Evolutionary conservation across 2,329 filamentous ascomycete genomes (phyloP).

Genomic region (Whalleya microplaca): DNA sequence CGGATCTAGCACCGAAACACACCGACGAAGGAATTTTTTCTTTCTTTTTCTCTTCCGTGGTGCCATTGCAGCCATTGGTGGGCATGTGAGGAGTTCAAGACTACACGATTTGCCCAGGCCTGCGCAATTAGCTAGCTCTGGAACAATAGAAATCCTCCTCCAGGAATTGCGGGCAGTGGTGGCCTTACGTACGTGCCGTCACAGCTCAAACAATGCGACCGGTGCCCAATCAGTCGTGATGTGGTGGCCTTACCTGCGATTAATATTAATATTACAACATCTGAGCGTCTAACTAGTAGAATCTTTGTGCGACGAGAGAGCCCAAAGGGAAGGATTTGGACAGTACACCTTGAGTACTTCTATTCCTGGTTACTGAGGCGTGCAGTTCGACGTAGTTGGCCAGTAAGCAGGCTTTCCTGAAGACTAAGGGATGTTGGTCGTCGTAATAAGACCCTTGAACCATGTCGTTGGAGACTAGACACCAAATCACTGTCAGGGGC

Average conservation of each 20-base stretch:
- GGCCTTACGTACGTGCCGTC: background rate
- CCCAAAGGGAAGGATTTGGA: background rate
- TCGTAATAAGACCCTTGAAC: slow-evolving; percentile 44
- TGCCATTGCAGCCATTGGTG: slow-evolving; percentile 17
- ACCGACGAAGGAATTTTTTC: slow-evolving; percentile 17
- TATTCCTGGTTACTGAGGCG: slow-evolving; percentile 6
- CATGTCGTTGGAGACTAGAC: slow-evolving; percentile 41
- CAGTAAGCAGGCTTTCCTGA: slow-evolving; percentile 21
- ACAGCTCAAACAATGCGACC: background rate
- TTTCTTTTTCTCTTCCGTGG: slow-evolving; percentile 3
- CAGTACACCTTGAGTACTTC: slow-evolving; percentile 10
- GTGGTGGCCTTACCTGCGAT: slow-evolving; percentile 16
- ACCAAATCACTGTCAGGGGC: slow-evolving; percentile 21
- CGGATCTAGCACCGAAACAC: slow-evolving; percentile 29
- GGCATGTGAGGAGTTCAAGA: slow-evolving; percentile 12
- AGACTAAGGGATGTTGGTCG: slow-evolving; percentile 30
- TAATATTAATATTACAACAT: slow-evolving; percentile 1
- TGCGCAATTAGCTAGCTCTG: slow-evolving; percentile 1
- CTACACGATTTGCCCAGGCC: slow-evolving; percentile 12
- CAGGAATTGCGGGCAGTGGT: background rate
- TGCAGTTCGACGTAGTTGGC: slow-evolving; percentile 18
- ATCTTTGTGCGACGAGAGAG: slow-evolving; percentile 10
- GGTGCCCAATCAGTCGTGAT: slow-evolving; percentile 21
- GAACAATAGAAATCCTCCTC: background rate
- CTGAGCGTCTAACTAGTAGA: slow-evolving; percentile 12